Evolutionary conservation across 2,329 filamentous ascomycete species (phyloP).

Genomic region (Neofusicoccum kwambonambiense): DNA sequence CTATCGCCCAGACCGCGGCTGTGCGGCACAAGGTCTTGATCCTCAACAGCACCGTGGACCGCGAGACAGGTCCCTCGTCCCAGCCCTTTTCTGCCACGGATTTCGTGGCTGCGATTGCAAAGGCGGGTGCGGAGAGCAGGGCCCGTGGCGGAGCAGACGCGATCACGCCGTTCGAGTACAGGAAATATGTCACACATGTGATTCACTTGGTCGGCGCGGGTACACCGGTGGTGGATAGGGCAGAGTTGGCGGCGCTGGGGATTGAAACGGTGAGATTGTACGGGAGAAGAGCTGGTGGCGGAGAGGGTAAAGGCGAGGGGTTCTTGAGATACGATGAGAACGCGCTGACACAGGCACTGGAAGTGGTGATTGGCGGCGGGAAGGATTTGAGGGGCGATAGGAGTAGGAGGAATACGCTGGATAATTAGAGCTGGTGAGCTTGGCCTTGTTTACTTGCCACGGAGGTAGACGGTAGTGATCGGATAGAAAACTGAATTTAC

Average conservation of each 20-base stretch:
- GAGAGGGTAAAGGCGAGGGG: constrained; percentile 30
- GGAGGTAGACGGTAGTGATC: too few relatives aligned
- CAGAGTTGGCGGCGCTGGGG: constrained; percentile 61
- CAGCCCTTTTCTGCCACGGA: constrained; percentile 71
- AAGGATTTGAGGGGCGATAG: constrained; percentile 53
- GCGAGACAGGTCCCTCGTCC: constrained; percentile 74
- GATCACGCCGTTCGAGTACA: constrained; percentile 47
- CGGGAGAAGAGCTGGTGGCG: constrained; percentile 61
- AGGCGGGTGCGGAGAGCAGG: constrained; percentile 51
- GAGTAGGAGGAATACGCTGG: constrained; percentile 59
- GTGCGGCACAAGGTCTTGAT: constrained; percentile 75
- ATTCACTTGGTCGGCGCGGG: constrained; percentile 72
- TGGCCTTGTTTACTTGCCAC: not conserved
- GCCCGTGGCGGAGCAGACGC: constrained; percentile 14
- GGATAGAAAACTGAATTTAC: not conserved
- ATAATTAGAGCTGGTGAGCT: constrained; percentile 15
- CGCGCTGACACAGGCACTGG: constrained; percentile 71
- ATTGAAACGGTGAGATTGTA: constrained; percentile 78
- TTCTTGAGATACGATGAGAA: constrained; percentile 72
- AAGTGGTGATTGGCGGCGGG: constrained; percentile 68
- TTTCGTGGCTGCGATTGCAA: constrained; percentile 77
- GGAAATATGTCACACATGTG: constrained; percentile 76
- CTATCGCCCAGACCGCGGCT: constrained; percentile 50
- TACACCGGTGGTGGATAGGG: constrained; percentile 68
- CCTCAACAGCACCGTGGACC: constrained; percentile 78